These are phyloP conservation scores for Dendrobium catenatum DNA, from an alignment of 106 monocot species.

Conservation along the genomic window DNA sequence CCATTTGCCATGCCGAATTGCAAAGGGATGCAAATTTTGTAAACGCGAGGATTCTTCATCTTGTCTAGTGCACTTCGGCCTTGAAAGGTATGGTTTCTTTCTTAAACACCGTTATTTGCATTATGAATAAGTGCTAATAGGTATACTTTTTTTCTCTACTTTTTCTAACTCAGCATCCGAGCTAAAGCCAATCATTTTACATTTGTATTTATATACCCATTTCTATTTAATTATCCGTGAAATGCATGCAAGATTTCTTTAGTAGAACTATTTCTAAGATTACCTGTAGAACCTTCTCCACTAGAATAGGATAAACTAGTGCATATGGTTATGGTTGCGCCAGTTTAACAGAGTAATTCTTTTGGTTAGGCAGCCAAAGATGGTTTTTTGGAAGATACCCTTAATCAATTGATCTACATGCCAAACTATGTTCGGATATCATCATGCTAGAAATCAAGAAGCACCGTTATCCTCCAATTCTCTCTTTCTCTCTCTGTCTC, in stretches of 20 bases:
- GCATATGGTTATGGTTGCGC: neutral
- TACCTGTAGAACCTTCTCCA: neutral
- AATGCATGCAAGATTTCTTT: neutral
- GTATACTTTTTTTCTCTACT: neutral
- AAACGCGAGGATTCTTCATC: constrained; percentile 72
- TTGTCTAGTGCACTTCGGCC: constrained; percentile 79
- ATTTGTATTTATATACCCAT: neutral
- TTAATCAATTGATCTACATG: too few relatives aligned
- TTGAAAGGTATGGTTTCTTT: constrained; percentile 45
- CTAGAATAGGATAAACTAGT: neutral
- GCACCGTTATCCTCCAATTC: too few relatives aligned
- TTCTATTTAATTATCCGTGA: neutral
- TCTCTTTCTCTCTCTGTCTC: too few relatives aligned
- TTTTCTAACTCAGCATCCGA: neutral
- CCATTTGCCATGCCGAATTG: constrained; percentile 86
- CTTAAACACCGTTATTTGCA: neutral
- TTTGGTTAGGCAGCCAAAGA: too few relatives aligned
- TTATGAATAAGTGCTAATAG: neutral
- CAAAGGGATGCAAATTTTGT: constrained; percentile 90
- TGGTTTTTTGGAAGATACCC: too few relatives aligned
- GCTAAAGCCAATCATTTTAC: neutral
- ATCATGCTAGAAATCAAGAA: too few relatives aligned
- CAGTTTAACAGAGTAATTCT: neutral
- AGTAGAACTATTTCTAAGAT: neutral
- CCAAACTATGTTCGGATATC: too few relatives aligned